A percentile compares a stretch with the other conserved stretches of the same genome.
Conservation (phyloP, 331 rosid species). For the Phaseolus coccineus region DNA sequence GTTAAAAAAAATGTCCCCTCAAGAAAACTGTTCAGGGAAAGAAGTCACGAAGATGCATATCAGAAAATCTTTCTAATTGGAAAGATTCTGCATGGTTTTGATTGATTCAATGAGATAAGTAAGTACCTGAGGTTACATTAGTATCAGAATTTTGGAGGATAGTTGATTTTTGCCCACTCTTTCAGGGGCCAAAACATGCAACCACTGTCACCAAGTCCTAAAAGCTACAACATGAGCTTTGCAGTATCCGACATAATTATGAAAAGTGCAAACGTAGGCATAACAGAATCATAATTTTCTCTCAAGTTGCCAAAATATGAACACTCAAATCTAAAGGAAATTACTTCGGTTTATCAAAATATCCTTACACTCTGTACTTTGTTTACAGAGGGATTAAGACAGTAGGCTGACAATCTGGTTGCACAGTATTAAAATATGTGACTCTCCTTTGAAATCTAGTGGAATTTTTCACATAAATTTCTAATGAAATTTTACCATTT, state of each 20-base stretch:
- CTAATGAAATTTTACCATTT: background rate
- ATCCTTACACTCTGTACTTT: background rate
- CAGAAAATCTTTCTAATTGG: background rate
- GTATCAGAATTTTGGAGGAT: conserved; percentile 35
- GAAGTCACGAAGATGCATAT: background rate
- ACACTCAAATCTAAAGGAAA: background rate
- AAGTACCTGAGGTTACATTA: background rate
- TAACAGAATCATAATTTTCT: conserved; percentile 16
- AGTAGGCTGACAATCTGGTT: background rate
- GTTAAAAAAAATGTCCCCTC: background rate
- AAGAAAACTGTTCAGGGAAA: conserved; percentile 12
- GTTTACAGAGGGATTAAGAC: background rate
- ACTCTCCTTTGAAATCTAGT: no score
- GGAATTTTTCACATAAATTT: background rate
- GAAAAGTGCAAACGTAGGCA: background rate
- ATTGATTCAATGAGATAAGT: conserved; percentile 8
- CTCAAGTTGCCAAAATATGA: conserved; percentile 9
- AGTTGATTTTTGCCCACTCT: conserved; percentile 19
- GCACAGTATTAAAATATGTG: background rate
- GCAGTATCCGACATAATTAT: conserved; percentile 31
- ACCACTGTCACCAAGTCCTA: conserved; percentile 13
- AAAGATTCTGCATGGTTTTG: background rate
- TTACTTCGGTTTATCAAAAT: background rate
- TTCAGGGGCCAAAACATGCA: conserved; percentile 31
- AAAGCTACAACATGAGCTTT: background rate